Percentiles rank a stretch among this genome's conserved stretches.
These are phyloP conservation scores for Aspergillus sp. DNA, from an alignment of 2,329 filamentous ascomycete species.

Conservation along the genomic window DNA sequence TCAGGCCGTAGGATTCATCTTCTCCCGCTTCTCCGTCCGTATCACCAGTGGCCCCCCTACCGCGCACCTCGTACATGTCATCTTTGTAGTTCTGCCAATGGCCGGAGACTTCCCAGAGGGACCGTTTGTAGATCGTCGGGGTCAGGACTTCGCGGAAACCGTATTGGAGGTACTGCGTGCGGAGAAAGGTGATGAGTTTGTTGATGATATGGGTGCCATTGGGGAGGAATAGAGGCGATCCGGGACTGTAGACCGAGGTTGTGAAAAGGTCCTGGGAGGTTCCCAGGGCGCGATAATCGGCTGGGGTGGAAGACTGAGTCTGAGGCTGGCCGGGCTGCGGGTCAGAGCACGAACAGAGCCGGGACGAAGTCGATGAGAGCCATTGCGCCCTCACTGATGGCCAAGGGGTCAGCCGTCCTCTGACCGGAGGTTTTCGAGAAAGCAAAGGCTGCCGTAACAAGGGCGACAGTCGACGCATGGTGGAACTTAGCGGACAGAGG, in stretches of 20 bases:
- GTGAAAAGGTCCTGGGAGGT: constrained; percentile 72
- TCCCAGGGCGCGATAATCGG: constrained; percentile 55
- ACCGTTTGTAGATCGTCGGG: constrained; percentile 86
- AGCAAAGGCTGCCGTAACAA: constrained; percentile 12
- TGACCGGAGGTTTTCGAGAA: background rate
- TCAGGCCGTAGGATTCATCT: constrained; percentile 76
- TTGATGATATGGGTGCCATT: constrained; percentile 83
- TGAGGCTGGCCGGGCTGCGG: constrained; percentile 18
- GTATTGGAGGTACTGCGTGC: constrained; percentile 79
- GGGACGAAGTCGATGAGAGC: constrained; percentile 24
- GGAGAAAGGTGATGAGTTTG: constrained; percentile 76
- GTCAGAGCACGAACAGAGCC: constrained; percentile 34
- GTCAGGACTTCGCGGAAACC: constrained; percentile 88
- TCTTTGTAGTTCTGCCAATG: constrained; percentile 89
- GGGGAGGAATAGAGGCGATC: constrained; percentile 81
- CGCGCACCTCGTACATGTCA: constrained; percentile 82
- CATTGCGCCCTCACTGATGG: constrained; percentile 18
- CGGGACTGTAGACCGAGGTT: constrained; percentile 76
- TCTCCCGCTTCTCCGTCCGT: constrained; percentile 52
- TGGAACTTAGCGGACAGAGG: background rate
- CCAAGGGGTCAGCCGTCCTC: background rate
- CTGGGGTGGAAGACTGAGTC: constrained; percentile 38
- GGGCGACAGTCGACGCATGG: constrained; percentile 24
- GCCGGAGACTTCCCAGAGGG: constrained; percentile 80
- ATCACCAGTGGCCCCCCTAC: constrained; percentile 50